phyloP scores from a whole-genome alignment of 768 basidiomycete species.

The Russula compacta region DNA sequence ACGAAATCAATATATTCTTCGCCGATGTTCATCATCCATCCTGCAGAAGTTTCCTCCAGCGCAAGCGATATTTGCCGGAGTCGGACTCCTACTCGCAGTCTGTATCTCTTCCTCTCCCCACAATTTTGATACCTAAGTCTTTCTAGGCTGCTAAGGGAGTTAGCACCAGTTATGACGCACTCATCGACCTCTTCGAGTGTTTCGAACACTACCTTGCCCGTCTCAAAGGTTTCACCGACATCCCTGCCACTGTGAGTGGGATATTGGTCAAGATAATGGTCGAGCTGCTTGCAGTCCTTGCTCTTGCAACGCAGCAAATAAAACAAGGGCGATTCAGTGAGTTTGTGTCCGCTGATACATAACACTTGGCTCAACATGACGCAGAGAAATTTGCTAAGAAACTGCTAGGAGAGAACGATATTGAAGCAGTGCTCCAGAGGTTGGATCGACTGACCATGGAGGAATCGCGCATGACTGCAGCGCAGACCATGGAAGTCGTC shows the following conservation, averaged over 20 bases:
- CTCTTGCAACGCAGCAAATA: neutral
- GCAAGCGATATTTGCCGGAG: neutral
- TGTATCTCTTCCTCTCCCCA: neutral
- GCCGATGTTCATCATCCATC: neutral
- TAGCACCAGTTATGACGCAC: neutral
- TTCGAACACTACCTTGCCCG: neutral
- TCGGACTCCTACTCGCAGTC: neutral
- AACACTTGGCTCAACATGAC: neutral
- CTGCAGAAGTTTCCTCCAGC: neutral
- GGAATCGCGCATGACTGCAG: neutral
- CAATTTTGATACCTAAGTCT: neutral
- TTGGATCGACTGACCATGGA: neutral
- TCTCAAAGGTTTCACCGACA: neutral
- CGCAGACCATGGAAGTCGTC: neutral
- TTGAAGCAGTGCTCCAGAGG: neutral
- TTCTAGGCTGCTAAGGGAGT: neutral
- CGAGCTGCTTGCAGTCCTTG: neutral
- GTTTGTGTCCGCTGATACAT: neutral
- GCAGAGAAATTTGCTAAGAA: neutral
- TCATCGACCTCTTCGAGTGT: neutral
- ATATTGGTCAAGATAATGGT: neutral
- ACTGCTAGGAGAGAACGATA: neutral
- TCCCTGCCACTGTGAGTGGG: neutral
- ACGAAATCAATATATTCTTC: neutral
- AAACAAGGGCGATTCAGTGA: neutral